phyloP scores from a whole-genome alignment of 176 grass and related monocot species.

The Rhynchospora pubera region DNA sequence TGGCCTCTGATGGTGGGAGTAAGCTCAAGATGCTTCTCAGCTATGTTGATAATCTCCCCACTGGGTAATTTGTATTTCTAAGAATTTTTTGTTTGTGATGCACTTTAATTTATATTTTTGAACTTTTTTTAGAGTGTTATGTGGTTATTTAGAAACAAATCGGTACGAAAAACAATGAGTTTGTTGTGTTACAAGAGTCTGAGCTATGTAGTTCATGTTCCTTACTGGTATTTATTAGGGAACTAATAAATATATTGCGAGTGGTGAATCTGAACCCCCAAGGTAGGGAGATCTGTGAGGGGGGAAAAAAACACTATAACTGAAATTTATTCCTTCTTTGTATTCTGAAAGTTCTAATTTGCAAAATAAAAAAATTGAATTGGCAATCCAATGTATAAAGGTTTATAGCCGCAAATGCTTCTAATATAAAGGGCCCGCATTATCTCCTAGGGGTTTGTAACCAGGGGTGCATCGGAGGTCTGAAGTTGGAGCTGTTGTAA shows the following conservation, averaged over 20 bases:
- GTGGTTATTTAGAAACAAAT: background rate
- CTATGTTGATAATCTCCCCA: conserved; percentile 71
- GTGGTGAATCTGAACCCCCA: background rate
- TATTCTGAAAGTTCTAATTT: background rate
- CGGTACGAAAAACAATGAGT: background rate
- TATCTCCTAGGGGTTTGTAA: background rate
- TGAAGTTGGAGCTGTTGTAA: background rate
- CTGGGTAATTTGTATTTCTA: conserved; percentile 38
- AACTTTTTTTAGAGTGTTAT: background rate
- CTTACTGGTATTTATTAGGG: background rate
- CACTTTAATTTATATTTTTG: background rate
- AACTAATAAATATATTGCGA: background rate
- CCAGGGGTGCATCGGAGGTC: background rate
- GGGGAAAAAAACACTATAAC: background rate
- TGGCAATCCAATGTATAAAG: background rate
- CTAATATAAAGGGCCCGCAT: background rate
- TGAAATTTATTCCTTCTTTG: background rate
- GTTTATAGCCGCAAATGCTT: background rate
- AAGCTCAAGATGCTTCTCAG: conserved; percentile 81
- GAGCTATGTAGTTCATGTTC: background rate
- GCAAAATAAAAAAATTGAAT: background rate
- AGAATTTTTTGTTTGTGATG: background rate
- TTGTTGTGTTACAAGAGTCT: background rate
- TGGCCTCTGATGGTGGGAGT: conserved; percentile 43
- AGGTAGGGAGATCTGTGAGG: background rate